phyloP scores from a whole-genome alignment of 306 rosid genomes.

The Castanopsis chinensis region DNA sequence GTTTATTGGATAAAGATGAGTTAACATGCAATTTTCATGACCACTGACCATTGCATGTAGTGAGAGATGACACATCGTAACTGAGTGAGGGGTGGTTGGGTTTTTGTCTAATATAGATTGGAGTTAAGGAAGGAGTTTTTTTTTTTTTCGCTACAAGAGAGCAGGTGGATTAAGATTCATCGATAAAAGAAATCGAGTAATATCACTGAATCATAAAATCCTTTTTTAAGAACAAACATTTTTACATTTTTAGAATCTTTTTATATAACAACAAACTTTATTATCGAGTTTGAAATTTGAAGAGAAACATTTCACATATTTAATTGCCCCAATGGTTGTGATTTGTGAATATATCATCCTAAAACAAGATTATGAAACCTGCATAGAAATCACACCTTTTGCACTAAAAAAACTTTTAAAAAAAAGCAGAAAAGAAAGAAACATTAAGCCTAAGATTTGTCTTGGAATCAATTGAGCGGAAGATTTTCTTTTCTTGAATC shows the following conservation, averaged over 20 bases:
- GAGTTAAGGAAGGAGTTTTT: not conserved
- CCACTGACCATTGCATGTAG: not conserved
- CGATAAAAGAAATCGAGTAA: too few species aligned
- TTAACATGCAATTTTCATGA: not conserved
- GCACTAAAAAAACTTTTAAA: too few species aligned
- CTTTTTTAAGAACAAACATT: too few species aligned
- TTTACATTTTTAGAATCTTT: too few species aligned
- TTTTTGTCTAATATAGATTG: not conserved
- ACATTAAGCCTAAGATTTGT: not conserved
- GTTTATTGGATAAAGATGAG: not conserved
- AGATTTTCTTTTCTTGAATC: not conserved
- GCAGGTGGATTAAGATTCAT: too few species aligned
- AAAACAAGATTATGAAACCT: not conserved
- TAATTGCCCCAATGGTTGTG: too few species aligned
- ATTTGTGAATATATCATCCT: not conserved
- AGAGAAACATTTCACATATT: too few species aligned
- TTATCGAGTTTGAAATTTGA: too few species aligned
- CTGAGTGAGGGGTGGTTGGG: not conserved
- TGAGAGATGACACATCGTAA: not conserved
- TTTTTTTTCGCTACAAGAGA: too few species aligned
- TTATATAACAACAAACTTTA: too few species aligned
- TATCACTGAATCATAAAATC: too few species aligned
- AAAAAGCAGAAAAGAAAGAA: too few species aligned
- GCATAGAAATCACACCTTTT: not conserved
- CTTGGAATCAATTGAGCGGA: not conserved